Percentiles rank a stretch among this genome's conserved stretches.
phyloP scores from a whole-genome alignment of 2,329 filamentous ascomycete genomes.

The Didymella pinodella region DNA sequence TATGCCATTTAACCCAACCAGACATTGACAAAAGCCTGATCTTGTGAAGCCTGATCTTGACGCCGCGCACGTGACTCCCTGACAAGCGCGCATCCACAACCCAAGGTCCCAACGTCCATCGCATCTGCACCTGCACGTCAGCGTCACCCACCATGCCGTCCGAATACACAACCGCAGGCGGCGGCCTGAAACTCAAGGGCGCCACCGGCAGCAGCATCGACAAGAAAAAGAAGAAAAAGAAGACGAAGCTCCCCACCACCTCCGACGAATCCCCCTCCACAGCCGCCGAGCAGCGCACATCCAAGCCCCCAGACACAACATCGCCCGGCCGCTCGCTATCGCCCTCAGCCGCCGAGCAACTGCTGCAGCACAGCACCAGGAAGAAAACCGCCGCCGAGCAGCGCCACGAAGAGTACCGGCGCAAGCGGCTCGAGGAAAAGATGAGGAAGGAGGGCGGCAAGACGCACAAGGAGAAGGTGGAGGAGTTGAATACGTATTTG shows the following conservation, averaged over 20 bases:
- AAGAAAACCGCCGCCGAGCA: slow-evolving; percentile 86
- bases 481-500: slow-evolving; percentile 93
- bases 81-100: not conserved
- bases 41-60: too few species aligned
- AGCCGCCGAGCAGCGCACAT: slow-evolving; percentile 26
- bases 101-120: not conserved
- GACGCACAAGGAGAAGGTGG: slow-evolving; percentile 95
- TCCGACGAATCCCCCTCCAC: too few species aligned
- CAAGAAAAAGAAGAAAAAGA: slow-evolving; percentile 66
- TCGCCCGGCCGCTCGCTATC: slow-evolving; percentile 45
- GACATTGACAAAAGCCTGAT: not conserved
- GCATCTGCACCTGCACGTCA: not conserved
- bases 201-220: slow-evolving; percentile 66
- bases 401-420: slow-evolving; percentile 79
- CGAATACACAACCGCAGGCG: slow-evolving; percentile 73
- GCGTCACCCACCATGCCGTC: slow-evolving; percentile 64
- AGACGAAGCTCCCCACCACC: slow-evolving; percentile 18
- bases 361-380: slow-evolving; percentile 38
- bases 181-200: slow-evolving; percentile 87
- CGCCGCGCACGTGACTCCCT: not conserved
- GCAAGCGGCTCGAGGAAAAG: slow-evolving; percentile 82
- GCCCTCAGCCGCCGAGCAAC: slow-evolving; percentile 41
- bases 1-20: not conserved
- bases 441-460: slow-evolving; percentile 86
- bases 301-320: slow-evolving; percentile 29